Conservation (phyloP, 78 protist species). For the Guillardia theta region DNA sequence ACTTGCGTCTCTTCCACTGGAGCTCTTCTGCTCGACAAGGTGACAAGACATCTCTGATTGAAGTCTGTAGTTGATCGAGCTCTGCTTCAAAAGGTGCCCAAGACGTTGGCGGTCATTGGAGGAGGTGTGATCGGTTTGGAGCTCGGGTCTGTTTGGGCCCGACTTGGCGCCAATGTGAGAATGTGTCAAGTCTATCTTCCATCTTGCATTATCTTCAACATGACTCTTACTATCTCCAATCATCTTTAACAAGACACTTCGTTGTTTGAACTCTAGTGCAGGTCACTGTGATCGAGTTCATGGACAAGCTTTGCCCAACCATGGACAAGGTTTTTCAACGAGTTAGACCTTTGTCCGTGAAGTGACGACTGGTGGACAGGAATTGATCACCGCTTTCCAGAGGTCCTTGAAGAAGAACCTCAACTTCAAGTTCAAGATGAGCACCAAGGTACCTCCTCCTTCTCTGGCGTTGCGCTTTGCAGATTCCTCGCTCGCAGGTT, state of each 20-base stretch:
- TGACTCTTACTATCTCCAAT: no score
- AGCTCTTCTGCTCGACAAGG: not conserved
- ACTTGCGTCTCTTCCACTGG: slow-evolving; percentile 62
- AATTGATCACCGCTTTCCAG: not conserved
- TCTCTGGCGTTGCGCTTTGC: not conserved
- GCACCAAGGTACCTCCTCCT: slow-evolving; percentile 66
- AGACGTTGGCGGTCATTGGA: slow-evolving; percentile 64
- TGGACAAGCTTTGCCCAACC: slow-evolving; percentile 69
- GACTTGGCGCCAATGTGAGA: slow-evolving; percentile 90
- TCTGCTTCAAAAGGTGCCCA: slow-evolving; percentile 84
- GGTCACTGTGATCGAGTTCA: slow-evolving; percentile 97
- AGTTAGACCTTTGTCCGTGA: not conserved
- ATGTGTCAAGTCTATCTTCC: not conserved
- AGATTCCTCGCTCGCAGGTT: not conserved
- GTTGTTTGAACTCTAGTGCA: no score
- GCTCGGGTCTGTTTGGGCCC: slow-evolving; percentile 95
- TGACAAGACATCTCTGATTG: not conserved
- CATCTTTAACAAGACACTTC: no score
- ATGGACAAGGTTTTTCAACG: slow-evolving; percentile 58
- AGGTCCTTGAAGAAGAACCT: slow-evolving; percentile 67
- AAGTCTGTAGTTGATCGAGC: slow-evolving; percentile 75
- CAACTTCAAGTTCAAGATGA: slow-evolving; percentile 77
- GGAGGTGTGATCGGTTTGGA: slow-evolving; percentile 99
- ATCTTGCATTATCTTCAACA: no score
- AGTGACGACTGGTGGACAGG: not conserved